Conservation (phyloP, 2,329 filamentous ascomycete species). For the Colletotrichum destructivum region DNA sequence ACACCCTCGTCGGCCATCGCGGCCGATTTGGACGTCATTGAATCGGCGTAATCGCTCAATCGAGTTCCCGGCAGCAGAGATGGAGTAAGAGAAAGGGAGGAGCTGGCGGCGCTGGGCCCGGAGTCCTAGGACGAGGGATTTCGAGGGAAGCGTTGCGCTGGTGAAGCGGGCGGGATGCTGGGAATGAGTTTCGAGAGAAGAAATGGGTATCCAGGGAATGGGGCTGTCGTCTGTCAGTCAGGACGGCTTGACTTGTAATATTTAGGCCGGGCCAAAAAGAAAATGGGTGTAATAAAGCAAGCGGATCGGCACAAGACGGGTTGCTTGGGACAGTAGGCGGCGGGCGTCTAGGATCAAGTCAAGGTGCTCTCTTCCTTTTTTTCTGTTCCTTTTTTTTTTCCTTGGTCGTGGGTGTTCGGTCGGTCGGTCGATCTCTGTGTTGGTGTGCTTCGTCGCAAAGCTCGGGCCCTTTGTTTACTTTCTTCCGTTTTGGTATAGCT, state of each 20-base stretch:
- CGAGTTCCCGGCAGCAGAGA: conserved; percentile 24
- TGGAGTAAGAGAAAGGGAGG: conserved; percentile 37
- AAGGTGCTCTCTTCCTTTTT: conserved; percentile 8
- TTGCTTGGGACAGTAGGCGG: conserved; percentile 42
- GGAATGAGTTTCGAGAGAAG: conserved; percentile 40
- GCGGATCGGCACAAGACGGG: conserved; percentile 35
- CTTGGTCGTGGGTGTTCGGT: conserved; percentile 46
- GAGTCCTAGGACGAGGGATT: conserved; percentile 40
- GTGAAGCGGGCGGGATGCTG: conserved; percentile 22
- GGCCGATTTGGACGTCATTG: conserved; percentile 41
- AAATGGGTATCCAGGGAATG: conserved; percentile 41
- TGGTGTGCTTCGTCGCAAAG: conserved; percentile 45
- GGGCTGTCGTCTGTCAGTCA: conserved; percentile 41
- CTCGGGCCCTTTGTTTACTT: conserved; percentile 60
- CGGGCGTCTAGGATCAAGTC: conserved; percentile 29
- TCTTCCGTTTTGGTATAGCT: conserved; percentile 57
- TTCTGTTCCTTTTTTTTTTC: background rate
- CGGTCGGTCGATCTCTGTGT: conserved; percentile 22
- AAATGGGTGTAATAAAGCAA: conserved; percentile 39
- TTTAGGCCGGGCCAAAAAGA: conserved; percentile 38
- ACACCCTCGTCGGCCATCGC: conserved; percentile 75
- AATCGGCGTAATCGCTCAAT: conserved; percentile 22
- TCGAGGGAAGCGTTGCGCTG: conserved; percentile 27
- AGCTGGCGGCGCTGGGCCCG: conserved; percentile 34
- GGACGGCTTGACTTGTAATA: conserved; percentile 40